Conservation (phyloP, 345 rosid genomes). For the Brassica incana region DNA sequence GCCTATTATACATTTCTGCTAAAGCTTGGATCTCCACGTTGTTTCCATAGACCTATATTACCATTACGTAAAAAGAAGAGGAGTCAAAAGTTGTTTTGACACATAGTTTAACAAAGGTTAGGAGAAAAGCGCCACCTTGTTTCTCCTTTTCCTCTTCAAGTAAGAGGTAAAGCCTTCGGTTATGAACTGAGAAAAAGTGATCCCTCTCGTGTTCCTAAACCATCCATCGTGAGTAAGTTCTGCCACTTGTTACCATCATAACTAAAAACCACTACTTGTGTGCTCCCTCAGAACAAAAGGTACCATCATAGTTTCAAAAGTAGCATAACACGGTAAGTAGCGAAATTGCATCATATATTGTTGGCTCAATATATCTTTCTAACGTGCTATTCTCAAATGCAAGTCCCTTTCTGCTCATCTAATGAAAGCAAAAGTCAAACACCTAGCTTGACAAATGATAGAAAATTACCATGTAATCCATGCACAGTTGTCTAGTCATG, state of each 20-base stretch:
- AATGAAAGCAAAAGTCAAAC: conserved; percentile 3
- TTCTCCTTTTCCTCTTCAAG: conserved; percentile 95
- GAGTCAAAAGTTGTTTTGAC: too few species aligned
- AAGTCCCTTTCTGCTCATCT: not conserved
- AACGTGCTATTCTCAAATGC: too few species aligned
- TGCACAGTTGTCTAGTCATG: conserved; percentile 84
- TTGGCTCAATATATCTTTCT: too few species aligned
- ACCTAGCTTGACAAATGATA: not conserved
- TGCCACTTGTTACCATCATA: not conserved
- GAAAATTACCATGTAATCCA: conserved; percentile 85
- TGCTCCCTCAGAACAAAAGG: not conserved
- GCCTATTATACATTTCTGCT: conserved; percentile 96
- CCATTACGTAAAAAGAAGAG: not conserved
- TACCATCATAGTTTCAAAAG: not conserved
- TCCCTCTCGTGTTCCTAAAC: conserved; percentile 92
- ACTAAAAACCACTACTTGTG: not conserved
- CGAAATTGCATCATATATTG: too few species aligned
- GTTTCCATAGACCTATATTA: conserved; percentile 94
- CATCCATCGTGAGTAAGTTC: conserved; percentile 18
- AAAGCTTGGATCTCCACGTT: conserved; percentile 94
- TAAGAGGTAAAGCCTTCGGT: conserved; percentile 93
- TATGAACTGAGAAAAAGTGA: conserved; percentile 93
- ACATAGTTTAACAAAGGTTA: too few species aligned
- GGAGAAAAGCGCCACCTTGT: conserved; percentile 56
- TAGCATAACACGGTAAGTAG: too few species aligned